These are phyloP conservation scores for Capsicum baccatum DNA, from an alignment of 257 asterid species.

Conservation along the genomic window DNA sequence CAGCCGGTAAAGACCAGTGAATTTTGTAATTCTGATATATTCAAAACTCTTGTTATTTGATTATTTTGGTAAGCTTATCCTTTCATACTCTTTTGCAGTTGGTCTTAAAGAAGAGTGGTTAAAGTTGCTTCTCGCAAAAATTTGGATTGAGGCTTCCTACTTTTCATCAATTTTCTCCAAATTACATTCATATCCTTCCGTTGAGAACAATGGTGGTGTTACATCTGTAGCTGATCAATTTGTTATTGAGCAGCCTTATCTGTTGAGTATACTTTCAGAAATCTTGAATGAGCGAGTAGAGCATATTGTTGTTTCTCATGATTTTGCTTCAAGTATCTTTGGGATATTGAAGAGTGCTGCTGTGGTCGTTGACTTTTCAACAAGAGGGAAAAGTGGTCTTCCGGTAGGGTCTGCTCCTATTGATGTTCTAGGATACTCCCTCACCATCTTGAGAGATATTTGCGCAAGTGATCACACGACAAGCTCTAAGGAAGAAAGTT, in stretches of 20 bases:
- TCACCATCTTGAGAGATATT: conserved; percentile 71
- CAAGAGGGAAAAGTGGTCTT: conserved; percentile 50
- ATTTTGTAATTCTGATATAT: background rate
- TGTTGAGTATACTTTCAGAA: conserved; percentile 63
- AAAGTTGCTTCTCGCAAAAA: conserved; percentile 62
- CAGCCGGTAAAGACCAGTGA: conserved; percentile 49
- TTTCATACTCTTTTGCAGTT: conserved; percentile 50
- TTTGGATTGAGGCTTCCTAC: conserved; percentile 57
- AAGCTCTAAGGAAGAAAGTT: conserved; percentile 34
- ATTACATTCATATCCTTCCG: conserved; percentile 37
- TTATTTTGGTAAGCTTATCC: background rate
- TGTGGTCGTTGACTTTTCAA: conserved; percentile 49
- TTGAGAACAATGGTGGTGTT: conserved; percentile 31
- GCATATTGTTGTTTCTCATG: conserved; percentile 46
- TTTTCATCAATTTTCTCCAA: conserved; percentile 54
- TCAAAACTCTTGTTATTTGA: background rate
- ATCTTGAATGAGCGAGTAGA: conserved; percentile 52
- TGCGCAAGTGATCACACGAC: conserved; percentile 53
- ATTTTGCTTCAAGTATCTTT: conserved; percentile 50
- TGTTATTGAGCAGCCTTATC: conserved; percentile 57
- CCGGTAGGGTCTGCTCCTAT: conserved; percentile 65
- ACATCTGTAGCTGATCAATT: conserved; percentile 36
- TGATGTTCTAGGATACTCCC: conserved; percentile 72
- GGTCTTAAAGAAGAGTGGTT: conserved; percentile 70
- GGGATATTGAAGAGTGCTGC: conserved; percentile 51